Base-by-base conservation (phyloP, 768 basidiomycete genomes). In the Xanthoconium purpureum region DNA sequence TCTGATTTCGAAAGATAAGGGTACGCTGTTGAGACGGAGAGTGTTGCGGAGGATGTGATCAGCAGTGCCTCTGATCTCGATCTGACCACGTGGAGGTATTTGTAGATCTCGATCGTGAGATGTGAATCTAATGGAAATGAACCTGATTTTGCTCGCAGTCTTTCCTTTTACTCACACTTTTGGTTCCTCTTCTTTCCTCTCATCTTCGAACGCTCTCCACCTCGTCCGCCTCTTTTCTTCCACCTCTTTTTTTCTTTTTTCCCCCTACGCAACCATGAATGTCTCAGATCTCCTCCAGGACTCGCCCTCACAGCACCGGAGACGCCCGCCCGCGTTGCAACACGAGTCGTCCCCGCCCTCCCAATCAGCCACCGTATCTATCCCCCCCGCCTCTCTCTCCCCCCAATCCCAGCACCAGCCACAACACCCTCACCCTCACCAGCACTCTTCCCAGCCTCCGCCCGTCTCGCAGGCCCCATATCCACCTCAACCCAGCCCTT, bases 231-330 rank as follows among this genome's bases (percentile, higher is more conserved):
- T 39, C 30, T 48, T 50, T 42, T 47, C 9, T n/a, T 36, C 29
- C 12, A 14, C 45, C 30, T 48, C 18, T 40, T 24, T 9, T 40
- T 47, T 48, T n/a, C 45, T 17, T 29, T 5, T 51, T 8, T 33
- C 28, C n/a, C 10, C 9, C 14, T 15, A 24, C 36, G 3, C 43
- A 2, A 48, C 3, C 2, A 88, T 88, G 87, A 86, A 88, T 72
- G 84, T 89, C 62, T 82, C 83, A 24, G 82, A 77, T 66, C 79
- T 89, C 54, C 74, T 89, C 28, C 85, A 87, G 61, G 84, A 85
- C 70, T 82, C 85, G 0, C 87, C 87, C 47, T 85, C 85, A 0
- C 84, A 85, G 62, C 80, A 80, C 63, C 61, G 74, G 20, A 64
- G 74, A 65, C 63, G 63, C 4, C 59, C 73, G 12, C 62, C 66